A percentile compares a stretch with the other conserved stretches of the same genome.
phyloP scores from a whole-genome alignment of 306 rosid species.

The Prunus mume region DNA sequence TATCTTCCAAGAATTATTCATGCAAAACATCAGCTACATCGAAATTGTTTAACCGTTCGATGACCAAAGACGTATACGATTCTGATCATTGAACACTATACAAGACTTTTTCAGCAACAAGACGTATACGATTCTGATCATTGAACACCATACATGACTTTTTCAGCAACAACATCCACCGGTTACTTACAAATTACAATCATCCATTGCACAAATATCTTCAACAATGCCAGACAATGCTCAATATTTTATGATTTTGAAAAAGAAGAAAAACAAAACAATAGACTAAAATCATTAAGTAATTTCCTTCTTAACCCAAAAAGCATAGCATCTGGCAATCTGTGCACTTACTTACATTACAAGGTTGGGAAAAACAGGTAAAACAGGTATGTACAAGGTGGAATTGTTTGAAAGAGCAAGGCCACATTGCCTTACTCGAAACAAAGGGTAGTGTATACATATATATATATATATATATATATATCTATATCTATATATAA shows the following conservation, averaged over 20 bases:
- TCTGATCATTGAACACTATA: no score
- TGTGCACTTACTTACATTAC: slow-evolving; percentile 45
- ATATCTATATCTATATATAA: slow-evolving; percentile 15
- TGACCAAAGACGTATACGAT: no score
- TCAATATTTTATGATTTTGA: background rate
- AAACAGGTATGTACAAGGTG: slow-evolving; percentile 43
- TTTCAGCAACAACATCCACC: background rate
- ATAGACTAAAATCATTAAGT: background rate
- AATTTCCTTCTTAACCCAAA: background rate
- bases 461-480: slow-evolving; percentile 19
- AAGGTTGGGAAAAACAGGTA: slow-evolving; percentile 16
- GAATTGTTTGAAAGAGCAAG: slow-evolving; percentile 35
- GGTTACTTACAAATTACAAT: background rate
- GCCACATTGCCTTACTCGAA: slow-evolving; percentile 27
- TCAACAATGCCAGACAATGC: background rate
- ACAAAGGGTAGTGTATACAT: slow-evolving; percentile 23
- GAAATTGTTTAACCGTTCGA: no score
- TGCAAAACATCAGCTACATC: no score
- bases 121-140: no score
- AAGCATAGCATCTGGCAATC: slow-evolving; percentile 13
- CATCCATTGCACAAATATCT: background rate
- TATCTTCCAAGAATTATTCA: no score
- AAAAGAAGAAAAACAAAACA: background rate
- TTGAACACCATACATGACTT: background rate
- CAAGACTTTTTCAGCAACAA: background rate